A percentile compares a stretch with the other conserved stretches of the same genome.
These are phyloP conservation scores for Babesia ovata DNA, from an alignment of 169 alveolate species.

Conservation along the genomic window DNA sequence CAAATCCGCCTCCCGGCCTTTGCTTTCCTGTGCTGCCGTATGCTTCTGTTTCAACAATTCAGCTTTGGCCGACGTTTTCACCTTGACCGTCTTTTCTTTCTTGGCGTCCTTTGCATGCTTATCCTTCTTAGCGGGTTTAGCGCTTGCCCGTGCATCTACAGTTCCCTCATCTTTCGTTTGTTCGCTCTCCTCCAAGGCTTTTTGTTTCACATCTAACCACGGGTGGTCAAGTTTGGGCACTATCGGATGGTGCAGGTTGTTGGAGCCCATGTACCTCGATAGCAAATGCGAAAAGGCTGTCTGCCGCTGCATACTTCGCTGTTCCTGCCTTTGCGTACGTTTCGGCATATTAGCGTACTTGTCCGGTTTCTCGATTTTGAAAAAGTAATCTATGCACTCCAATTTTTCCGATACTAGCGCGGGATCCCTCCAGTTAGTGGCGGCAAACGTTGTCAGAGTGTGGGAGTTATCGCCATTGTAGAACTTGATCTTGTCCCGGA, in stretches of 20 bases:
- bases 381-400: slow-evolving; percentile 53
- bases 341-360: slow-evolving; percentile 36
- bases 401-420: slow-evolving; percentile 35
- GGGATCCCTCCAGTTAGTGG: slow-evolving; percentile 53
- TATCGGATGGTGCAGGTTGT: slow-evolving; percentile 78
- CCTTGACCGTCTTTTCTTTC: slow-evolving; percentile 58
- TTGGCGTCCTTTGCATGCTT: slow-evolving; percentile 20
- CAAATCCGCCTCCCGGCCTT: slow-evolving; percentile 41
- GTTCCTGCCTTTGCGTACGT: slow-evolving; percentile 44
- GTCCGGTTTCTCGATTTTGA: slow-evolving; percentile 41
- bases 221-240: slow-evolving; percentile 73
- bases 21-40: slow-evolving; percentile 43
- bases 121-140: slow-evolving; percentile 38
- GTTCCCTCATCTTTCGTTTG: neutral
- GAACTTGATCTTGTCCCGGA: neutral
- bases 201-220: slow-evolving; percentile 61
- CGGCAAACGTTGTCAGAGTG: slow-evolving; percentile 16
- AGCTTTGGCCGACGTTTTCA: slow-evolving; percentile 52
- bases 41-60: slow-evolving; percentile 53
- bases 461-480: slow-evolving; percentile 24
- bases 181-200: slow-evolving; percentile 18
- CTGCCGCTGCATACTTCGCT: slow-evolving; percentile 67
- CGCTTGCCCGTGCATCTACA: neutral
- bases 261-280: slow-evolving; percentile 72
- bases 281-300: slow-evolving; percentile 54